phyloP scores from a whole-genome alignment of 2,329 filamentous ascomycete genomes.

The Shiraia bambusicola region DNA sequence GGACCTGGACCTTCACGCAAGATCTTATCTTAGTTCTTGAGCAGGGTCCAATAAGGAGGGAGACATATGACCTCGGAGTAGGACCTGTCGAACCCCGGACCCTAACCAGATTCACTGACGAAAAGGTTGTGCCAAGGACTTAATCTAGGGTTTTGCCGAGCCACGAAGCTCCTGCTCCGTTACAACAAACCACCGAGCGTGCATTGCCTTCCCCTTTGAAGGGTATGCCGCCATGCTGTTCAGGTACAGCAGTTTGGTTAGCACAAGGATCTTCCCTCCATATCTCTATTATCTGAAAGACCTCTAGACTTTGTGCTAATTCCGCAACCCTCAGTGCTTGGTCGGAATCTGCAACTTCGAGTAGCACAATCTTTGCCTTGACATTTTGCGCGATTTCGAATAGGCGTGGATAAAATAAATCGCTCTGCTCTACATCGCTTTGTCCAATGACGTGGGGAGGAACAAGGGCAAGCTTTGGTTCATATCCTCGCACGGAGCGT shows the following conservation, averaged over 20 bases:
- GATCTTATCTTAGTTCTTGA: constrained; percentile 17
- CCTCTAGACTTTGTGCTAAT: constrained; percentile 39
- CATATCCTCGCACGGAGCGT: constrained; percentile 76
- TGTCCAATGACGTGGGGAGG: constrained; percentile 11
- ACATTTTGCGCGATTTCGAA: constrained; percentile 56
- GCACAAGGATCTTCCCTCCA: constrained; percentile 64
- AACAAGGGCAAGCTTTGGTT: constrained; percentile 80
- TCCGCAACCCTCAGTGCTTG: constrained; percentile 67
- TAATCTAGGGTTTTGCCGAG: constrained; percentile 1
- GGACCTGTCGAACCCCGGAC: constrained; percentile 13
- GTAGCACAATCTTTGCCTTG: constrained; percentile 58
- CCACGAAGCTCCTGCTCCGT: constrained; percentile 24
- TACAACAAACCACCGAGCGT: constrained; percentile 48
- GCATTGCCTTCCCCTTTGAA: constrained; percentile 46
- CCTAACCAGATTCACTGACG: background rate
- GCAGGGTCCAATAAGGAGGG: constrained; percentile 11
- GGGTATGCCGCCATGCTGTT: constrained; percentile 18
- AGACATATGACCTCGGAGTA: constrained; percentile 14
- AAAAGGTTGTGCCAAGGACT: too few species aligned
- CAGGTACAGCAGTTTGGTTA: background rate
- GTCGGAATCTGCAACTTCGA: constrained; percentile 70
- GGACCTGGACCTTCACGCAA: constrained; percentile 21
- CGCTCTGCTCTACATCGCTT: constrained; percentile 36
- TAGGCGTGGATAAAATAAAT: constrained; percentile 69
- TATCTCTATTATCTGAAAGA: constrained; percentile 58